Conservation (phyloP, 495 filamentous ascomycete species). For the Darksidea phi region DNA sequence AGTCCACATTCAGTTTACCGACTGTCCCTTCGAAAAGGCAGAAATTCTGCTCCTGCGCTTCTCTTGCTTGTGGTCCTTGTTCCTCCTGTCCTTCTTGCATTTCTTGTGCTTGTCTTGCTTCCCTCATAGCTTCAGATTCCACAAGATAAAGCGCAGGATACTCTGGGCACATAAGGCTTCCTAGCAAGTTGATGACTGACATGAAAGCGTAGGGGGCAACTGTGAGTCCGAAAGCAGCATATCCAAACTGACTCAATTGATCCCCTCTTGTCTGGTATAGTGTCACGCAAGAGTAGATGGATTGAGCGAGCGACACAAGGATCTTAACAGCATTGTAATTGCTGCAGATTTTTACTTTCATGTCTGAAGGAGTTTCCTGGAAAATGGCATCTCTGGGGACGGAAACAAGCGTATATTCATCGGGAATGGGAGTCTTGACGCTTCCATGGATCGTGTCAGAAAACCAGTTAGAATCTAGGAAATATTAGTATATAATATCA, state of each 20-base stretch:
- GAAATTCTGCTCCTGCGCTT: too few relatives aligned
- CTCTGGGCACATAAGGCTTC: neutral
- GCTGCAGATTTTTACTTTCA: neutral
- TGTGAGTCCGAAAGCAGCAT: constrained; percentile 9
- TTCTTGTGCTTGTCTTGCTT: too few relatives aligned
- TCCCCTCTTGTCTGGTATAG: neutral
- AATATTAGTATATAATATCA: too few relatives aligned
- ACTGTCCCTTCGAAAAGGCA: too few relatives aligned
- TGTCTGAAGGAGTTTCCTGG: too few relatives aligned
- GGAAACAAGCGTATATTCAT: too few relatives aligned
- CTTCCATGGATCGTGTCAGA: too few relatives aligned
- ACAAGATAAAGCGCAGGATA: constrained; percentile 2
- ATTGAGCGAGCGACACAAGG: neutral
- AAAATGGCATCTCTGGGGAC: too few relatives aligned
- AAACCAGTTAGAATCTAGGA: too few relatives aligned
- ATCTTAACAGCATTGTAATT: neutral
- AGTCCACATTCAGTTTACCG: too few relatives aligned
- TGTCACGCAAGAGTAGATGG: neutral
- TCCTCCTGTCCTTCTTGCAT: neutral
- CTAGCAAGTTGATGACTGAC: constrained; percentile 9
- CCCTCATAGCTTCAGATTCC: neutral
- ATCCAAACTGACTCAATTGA: constrained; percentile 8
- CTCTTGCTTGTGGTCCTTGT: too few relatives aligned
- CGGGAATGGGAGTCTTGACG: too few relatives aligned
- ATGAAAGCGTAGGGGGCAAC: constrained; percentile 2